These are phyloP conservation scores for Pichia sp. DNA, from an alignment of 1,139 yeast genomes.

Conservation along the genomic window DNA sequence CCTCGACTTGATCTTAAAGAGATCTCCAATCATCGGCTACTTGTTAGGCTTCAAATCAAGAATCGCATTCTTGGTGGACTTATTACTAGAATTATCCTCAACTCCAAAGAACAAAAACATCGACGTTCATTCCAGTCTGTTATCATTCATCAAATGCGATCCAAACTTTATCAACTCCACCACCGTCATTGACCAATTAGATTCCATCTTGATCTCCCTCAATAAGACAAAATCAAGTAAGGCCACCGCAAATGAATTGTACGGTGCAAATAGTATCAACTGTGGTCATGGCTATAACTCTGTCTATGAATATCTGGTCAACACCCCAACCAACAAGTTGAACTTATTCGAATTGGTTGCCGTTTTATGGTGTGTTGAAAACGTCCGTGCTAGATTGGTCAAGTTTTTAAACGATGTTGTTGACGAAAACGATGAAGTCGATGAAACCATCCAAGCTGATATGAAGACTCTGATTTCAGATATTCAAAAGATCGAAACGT, in stretches of 20 bases:
- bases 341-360: slow-evolving; percentile 17
- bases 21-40: slow-evolving; percentile 13
- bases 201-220: slow-evolving; percentile 12
- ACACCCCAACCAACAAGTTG: slow-evolving; percentile 15
- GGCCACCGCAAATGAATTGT: slow-evolving; percentile 11
- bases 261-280: slow-evolving; percentile 4
- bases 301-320: slow-evolving; percentile 16
- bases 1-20: slow-evolving; percentile 9
- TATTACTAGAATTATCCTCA: slow-evolving; percentile 2
- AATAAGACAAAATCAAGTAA: slow-evolving; percentile 14
- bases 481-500: slow-evolving; percentile 20
- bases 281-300: slow-evolving; percentile 15
- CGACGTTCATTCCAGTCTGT: slow-evolving; percentile 5
- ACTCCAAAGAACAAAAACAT: neutral
- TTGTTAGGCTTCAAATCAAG: slow-evolving; percentile 7
- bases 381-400: slow-evolving; percentile 12
- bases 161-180: slow-evolving; percentile 11
- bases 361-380: slow-evolving; percentile 15
- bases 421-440: slow-evolving; percentile 12
- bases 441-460: slow-evolving; percentile 2
- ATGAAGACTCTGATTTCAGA: neutral
- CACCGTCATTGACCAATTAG: slow-evolving; percentile 6
- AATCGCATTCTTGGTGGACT: slow-evolving; percentile 4
- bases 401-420: slow-evolving; percentile 14
- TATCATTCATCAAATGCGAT: slow-evolving; percentile 10